Evolutionary conservation across 192 early-diverging fungal species (phyloP).

Genomic region (Backusella sp.): DNA sequence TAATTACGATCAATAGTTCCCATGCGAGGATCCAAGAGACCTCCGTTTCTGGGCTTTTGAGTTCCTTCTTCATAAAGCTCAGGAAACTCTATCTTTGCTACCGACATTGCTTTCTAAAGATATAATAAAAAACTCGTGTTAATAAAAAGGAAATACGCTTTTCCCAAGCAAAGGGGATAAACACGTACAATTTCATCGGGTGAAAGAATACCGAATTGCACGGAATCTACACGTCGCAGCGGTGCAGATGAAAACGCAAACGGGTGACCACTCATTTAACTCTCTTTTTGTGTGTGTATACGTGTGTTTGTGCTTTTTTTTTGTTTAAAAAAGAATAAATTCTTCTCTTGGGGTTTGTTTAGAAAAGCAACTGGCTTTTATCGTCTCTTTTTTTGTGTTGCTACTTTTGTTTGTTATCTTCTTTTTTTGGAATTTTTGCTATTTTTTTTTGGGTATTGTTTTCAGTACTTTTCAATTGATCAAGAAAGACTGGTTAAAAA

Average conservation of each 20-base stretch:
- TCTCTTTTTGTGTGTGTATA: not conserved
- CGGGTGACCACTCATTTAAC: slow-evolving; percentile 50
- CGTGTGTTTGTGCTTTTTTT: not conserved
- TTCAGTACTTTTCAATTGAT: not conserved
- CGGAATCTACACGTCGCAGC: slow-evolving; percentile 79
- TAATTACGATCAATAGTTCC: slow-evolving; percentile 97
- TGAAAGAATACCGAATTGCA: slow-evolving; percentile 95
- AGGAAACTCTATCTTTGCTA: slow-evolving; percentile 88
- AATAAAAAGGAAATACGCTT: slow-evolving; percentile 11
- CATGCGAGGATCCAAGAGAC: slow-evolving; percentile 91
- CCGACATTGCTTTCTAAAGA: slow-evolving; percentile 92
- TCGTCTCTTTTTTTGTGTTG: not conserved
- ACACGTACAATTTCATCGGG: slow-evolving; percentile 92
- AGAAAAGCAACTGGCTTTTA: not conserved
- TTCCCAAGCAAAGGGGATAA: not conserved
- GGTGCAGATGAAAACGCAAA: slow-evolving; percentile 82
- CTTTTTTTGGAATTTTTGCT: not conserved
- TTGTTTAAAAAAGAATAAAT: not conserved
- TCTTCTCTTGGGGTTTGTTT: not conserved
- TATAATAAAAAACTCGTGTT: slow-evolving; percentile 13
- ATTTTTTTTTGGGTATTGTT: not conserved
- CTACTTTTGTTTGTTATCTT: not conserved
- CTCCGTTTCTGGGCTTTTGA: slow-evolving; percentile 80
- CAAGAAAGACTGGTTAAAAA: not conserved
- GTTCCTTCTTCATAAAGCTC: slow-evolving; percentile 87